Percentiles rank a stretch among this genome's conserved stretches.
phyloP scores from a whole-genome alignment of 306 rosid genomes.

The Gastrolobium villosum region DNA sequence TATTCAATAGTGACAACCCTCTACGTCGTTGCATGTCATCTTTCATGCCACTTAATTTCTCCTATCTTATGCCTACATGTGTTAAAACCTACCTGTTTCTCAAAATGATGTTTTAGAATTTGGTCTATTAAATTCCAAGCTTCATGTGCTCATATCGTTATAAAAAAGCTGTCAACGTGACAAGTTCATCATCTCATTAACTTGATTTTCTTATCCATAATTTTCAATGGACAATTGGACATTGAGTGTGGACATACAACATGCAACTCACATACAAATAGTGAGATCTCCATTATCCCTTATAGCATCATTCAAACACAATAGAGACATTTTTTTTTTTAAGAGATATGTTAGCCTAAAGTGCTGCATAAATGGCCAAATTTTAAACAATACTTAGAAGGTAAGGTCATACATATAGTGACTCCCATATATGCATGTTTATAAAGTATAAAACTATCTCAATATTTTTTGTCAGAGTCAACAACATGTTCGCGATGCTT shows the following conservation, averaged over 20 bases:
- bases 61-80: background rate
- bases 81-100: background rate
- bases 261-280: background rate
- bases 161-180: conserved; percentile 32
- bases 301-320: too few relatives aligned
- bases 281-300: background rate
- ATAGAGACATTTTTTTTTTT: background rate
- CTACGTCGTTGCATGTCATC: conserved; percentile 3
- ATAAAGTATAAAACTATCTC: too few relatives aligned
- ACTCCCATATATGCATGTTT: background rate
- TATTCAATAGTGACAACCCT: background rate
- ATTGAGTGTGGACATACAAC: background rate
- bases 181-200: background rate
- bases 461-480: too few relatives aligned
- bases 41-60: background rate
- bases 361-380: background rate
- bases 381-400: conserved; percentile 10
- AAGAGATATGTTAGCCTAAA: background rate
- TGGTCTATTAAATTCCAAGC: conserved; percentile 9
- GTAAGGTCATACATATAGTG: background rate
- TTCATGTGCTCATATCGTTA: conserved; percentile 12
- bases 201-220: background rate
- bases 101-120: conserved; percentile 10
- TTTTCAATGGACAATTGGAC: conserved; percentile 26
- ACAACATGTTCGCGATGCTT: too few relatives aligned